Base-by-base conservation (phyloP, 1,139 yeast genomes). In the Eremothecium gossypii region DNA sequence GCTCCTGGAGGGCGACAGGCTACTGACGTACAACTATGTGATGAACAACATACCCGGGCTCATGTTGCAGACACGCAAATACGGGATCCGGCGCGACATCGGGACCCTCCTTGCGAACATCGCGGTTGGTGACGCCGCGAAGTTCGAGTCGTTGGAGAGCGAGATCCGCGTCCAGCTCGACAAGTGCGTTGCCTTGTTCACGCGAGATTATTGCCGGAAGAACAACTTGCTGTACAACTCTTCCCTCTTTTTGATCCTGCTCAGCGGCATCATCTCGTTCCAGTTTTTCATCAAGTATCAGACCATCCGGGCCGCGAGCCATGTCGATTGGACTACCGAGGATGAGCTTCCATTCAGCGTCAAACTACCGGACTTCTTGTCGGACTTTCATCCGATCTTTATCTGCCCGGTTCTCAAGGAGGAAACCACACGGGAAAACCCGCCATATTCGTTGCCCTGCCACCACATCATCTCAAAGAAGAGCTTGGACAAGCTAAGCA, bases 391-490 rank as follows among this genome's bases (percentile, higher is more conserved):
- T 61, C 85, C 95, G 0, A 79, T 87, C 2, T 87, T 86, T 61
- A 87, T 86, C 4, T 87, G 96, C 60, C 96, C 96, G 0, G 89
- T 87, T 1, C 75, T 91, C 7, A 83, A 85, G 60, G 95, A 86
- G 52, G 96, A 89, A 55, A 73, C 84, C 1, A 77, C 82, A 0
- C 60, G 57, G 9, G 64, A 57, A 9, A 79, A 79, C 51, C 82
- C 83, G 2, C 81, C 85, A 1, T 70, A 70, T 67, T 70, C 77
- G 44, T 61, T 79, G 30, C 80, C 82, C 0, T 80, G 86, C 53
- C 77, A 78, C 35, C 86, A 79, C 58, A 64, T 79, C 10, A 64
- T 79, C 7, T 74, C 82, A 1, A 67, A 67, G 50, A 70, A 71
- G 41, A 74, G 80, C 42, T 56, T 79, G 44, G 61, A 61, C 36